Conservation (phyloP, 371 early-diverging fungal species). For the Actinomortierella wolfii region DNA sequence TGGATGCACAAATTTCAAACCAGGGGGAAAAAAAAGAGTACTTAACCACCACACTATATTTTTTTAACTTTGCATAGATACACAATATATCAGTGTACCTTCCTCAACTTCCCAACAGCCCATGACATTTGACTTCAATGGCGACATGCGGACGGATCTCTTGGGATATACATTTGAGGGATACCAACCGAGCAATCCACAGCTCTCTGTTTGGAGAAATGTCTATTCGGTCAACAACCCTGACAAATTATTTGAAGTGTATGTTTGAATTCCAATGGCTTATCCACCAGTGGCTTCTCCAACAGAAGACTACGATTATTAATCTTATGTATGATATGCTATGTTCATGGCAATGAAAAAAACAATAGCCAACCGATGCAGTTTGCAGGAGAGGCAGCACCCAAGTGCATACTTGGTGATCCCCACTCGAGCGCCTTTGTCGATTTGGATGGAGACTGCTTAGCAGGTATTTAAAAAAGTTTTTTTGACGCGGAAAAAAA, state of each 20-base stretch:
- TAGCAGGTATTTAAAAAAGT: conserved; percentile 58
- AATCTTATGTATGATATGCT: conserved; percentile 1
- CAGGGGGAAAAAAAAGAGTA: not conserved
- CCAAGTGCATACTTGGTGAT: conserved; percentile 67
- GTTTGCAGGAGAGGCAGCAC: conserved; percentile 30
- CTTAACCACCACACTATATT: not conserved
- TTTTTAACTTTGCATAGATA: conserved; percentile 47
- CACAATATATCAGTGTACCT: conserved; percentile 52
- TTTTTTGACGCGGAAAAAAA: not conserved
- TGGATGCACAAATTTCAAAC: not conserved
- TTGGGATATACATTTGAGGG: conserved; percentile 68
- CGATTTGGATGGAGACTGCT: conserved; percentile 92
- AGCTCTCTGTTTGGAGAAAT: conserved; percentile 63
- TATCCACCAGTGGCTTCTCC: too few relatives aligned
- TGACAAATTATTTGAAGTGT: conserved; percentile 41
- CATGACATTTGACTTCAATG: conserved; percentile 78
- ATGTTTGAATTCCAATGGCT: conserved; percentile 2
- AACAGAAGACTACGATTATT: not conserved
- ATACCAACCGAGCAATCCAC: conserved; percentile 35
- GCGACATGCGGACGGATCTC: conserved; percentile 79
- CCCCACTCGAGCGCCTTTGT: conserved; percentile 92
- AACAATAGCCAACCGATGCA: conserved; percentile 27
- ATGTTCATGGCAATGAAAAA: not conserved
- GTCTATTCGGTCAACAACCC: conserved; percentile 24
- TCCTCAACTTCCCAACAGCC: conserved; percentile 71